Conservation (phyloP, 441 rosid species). For the Aquilaria agallochum region DNA sequence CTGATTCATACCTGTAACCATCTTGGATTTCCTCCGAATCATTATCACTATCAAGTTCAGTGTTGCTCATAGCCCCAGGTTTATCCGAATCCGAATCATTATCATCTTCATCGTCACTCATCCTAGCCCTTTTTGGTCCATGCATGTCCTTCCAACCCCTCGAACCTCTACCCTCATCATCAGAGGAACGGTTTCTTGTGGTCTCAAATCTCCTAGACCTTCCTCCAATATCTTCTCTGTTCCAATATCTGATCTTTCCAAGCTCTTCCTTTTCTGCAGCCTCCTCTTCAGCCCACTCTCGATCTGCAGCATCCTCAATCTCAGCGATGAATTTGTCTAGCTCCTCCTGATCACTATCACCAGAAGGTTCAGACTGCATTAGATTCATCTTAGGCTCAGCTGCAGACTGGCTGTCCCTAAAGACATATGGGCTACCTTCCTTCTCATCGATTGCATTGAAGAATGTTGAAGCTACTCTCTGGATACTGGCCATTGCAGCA, state of each 20-base stretch:
- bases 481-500: conserved; percentile 97
- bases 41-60: conserved; percentile 28
- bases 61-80: conserved; percentile 20
- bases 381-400: conserved; percentile 18
- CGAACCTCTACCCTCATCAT: conserved; percentile 33
- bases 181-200: conserved; percentile 32
- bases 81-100: conserved; percentile 39
- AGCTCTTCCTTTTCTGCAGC: conserved; percentile 82
- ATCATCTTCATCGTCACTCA: conserved; percentile 36
- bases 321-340: conserved; percentile 86
- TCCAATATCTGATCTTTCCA: conserved; percentile 77
- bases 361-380: conserved; percentile 44
- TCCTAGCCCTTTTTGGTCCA: conserved; percentile 31
- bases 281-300: conserved; percentile 94
- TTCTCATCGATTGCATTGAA: conserved; percentile 93
- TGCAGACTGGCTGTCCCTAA: conserved; percentile 41
- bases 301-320: conserved; percentile 96
- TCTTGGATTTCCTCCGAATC: conserved; percentile 30
- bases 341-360: conserved; percentile 95
- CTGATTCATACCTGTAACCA: conserved; percentile 32
- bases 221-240: conserved; percentile 69
- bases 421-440: conserved; percentile 94
- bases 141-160: conserved; percentile 35
- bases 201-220: conserved; percentile 50
- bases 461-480: conserved; percentile 95